Evolutionary conservation across 192 early-diverging fungal species (phyloP).

Genomic region (Cladochytrium replicatum): DNA sequence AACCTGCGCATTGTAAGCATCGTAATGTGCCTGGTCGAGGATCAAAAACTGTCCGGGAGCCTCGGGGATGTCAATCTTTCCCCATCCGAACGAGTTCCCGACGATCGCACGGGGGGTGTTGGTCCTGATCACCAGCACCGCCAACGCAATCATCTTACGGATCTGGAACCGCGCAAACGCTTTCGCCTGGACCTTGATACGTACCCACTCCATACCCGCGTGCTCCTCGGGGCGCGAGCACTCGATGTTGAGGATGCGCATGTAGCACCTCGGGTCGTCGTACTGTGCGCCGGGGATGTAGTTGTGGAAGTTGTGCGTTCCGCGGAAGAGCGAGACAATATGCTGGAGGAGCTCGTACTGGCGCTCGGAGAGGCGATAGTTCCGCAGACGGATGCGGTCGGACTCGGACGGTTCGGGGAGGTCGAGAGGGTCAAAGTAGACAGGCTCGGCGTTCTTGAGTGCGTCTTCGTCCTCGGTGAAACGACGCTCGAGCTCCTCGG

Average conservation of each 20-base stretch:
- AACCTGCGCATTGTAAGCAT: no score
- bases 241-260: conserved; percentile 29
- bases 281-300: conserved; percentile 19
- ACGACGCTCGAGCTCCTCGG: neutral
- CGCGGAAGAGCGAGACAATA: conserved; percentile 17
- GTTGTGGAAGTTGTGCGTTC: conserved; percentile 33
- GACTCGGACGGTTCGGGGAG: conserved; percentile 23
- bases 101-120: conserved; percentile 25
- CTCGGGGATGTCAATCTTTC: conserved; percentile 23
- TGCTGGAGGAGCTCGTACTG: conserved; percentile 13
- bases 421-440: conserved; percentile 30
- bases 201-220: conserved; percentile 27
- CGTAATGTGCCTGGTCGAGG: conserved; percentile 24
- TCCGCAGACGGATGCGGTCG: conserved; percentile 4
- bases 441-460: conserved; percentile 1
- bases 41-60: conserved; percentile 17
- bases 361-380: conserved; percentile 16
- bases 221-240: conserved; percentile 16
- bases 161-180: conserved; percentile 24
- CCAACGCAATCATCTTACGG: conserved; percentile 21
- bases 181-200: conserved; percentile 23
- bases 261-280: conserved; percentile 22
- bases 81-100: conserved; percentile 24
- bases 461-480: neutral
- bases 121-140: conserved; percentile 22